These are phyloP conservation scores for Nakazawaea populi DNA, from an alignment of 805 yeast genomes.

Conservation along the genomic window DNA sequence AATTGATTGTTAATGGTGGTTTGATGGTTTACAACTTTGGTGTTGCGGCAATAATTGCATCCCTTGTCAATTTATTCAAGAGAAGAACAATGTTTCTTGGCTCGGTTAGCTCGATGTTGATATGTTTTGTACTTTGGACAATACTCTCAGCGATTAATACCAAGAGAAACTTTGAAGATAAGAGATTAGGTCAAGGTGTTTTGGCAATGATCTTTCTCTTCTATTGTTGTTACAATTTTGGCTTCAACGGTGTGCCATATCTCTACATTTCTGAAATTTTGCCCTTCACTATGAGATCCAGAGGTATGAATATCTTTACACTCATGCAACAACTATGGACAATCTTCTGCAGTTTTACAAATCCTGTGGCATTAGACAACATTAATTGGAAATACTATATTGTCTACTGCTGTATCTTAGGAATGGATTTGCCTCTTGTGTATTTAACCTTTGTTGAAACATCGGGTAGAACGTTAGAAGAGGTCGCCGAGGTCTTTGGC, in stretches of 20 bases:
- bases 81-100: constrained; percentile 31
- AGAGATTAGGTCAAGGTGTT: constrained; percentile 37
- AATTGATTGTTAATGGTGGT: constrained; percentile 45
- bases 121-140: constrained; percentile 36
- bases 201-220: constrained; percentile 45
- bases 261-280: constrained; percentile 38
- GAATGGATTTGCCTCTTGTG: constrained; percentile 22
- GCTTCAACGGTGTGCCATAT: constrained; percentile 39
- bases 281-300: constrained; percentile 19
- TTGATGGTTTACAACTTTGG: constrained; percentile 41
- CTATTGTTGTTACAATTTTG: constrained; percentile 35
- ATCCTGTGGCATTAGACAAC: constrained; percentile 30
- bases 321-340: constrained; percentile 19
- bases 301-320: constrained; percentile 20
- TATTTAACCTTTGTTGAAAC: constrained; percentile 31
- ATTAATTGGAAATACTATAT: constrained; percentile 31
- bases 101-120: constrained; percentile 30
- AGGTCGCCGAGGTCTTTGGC: constrained; percentile 23
- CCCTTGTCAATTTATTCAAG: constrained; percentile 22
- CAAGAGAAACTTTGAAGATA: constrained; percentile 33
- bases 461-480: constrained; percentile 32
- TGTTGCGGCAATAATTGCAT: constrained; percentile 25
- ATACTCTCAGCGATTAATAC: constrained; percentile 40
- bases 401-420: constrained; percentile 25
- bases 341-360: constrained; percentile 26